phyloP scores from a whole-genome alignment of 225 moss, liverwort and hornwort genomes.

The Polytrichum formosum region DNA sequence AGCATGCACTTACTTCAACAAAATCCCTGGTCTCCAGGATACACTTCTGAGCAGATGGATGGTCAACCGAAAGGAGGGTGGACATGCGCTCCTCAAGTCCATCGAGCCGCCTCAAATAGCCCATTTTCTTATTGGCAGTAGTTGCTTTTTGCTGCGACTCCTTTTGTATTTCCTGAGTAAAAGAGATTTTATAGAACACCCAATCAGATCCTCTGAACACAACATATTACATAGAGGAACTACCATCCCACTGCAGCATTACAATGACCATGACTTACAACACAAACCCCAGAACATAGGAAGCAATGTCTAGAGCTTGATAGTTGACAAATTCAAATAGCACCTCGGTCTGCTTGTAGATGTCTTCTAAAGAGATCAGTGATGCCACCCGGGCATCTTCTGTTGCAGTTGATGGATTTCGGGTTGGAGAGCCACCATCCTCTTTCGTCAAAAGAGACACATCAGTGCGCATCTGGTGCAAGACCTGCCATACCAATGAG shows the following conservation, averaged over 20 bases:
- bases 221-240: no score
- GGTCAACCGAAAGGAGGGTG: slow-evolving; percentile 83
- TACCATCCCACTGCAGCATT: background rate
- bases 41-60: slow-evolving; percentile 66
- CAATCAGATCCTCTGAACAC: no score
- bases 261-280: slow-evolving; percentile 8
- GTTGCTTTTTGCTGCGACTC: slow-evolving; percentile 55
- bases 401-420: slow-evolving; percentile 83
- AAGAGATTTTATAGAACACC: background rate
- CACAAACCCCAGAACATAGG: background rate
- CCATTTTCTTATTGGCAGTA: slow-evolving; percentile 54
- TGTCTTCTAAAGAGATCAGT: slow-evolving; percentile 87
- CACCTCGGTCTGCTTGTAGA: slow-evolving; percentile 79
- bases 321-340: background rate
- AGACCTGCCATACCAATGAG: slow-evolving; percentile 45
- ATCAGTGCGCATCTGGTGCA: slow-evolving; percentile 86
- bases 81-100: slow-evolving; percentile 81
- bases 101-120: slow-evolving; percentile 52
- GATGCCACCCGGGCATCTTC: slow-evolving; percentile 97
- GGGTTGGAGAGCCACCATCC: slow-evolving; percentile 82
- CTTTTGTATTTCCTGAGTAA: slow-evolving; percentile 61
- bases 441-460: slow-evolving; percentile 81
- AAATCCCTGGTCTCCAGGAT: slow-evolving; percentile 62
- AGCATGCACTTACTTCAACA: slow-evolving; percentile 49
- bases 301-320: no score